These are phyloP conservation scores for Phialophora verrucosa DNA, from an alignment of 2,329 filamentous ascomycete genomes.

Conservation along the genomic window DNA sequence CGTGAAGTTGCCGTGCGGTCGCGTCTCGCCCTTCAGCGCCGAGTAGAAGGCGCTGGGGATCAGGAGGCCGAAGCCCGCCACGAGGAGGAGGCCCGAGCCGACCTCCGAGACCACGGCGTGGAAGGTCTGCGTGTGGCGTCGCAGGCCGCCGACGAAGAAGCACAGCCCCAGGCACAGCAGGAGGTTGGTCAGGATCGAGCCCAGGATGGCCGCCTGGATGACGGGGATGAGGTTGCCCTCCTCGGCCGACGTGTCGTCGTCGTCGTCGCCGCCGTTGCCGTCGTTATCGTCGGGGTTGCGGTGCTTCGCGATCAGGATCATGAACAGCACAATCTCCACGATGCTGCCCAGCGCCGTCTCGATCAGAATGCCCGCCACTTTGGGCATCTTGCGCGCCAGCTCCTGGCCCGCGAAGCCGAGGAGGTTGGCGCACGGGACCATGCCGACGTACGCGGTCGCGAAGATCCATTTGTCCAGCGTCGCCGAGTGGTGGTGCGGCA, in stretches of 20 bases:
- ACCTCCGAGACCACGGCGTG: slow-evolving; percentile 78
- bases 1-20: slow-evolving; percentile 40
- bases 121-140: slow-evolving; percentile 71
- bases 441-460: slow-evolving; percentile 73
- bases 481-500: slow-evolving; percentile 56
- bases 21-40: slow-evolving; percentile 55
- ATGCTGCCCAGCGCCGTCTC: slow-evolving; percentile 70
- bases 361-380: slow-evolving; percentile 61
- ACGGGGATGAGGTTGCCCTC: slow-evolving; percentile 61
- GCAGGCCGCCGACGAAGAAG: slow-evolving; percentile 77
- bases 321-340: slow-evolving; percentile 83
- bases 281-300: slow-evolving; percentile 48
- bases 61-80: slow-evolving; percentile 66
- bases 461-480: slow-evolving; percentile 65
- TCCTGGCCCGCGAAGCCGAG: slow-evolving; percentile 77
- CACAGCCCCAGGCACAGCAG: slow-evolving; percentile 79
- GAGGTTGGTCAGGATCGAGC: slow-evolving; percentile 81
- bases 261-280: slow-evolving; percentile 19
- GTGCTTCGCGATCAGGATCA: slow-evolving; percentile 65
- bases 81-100: slow-evolving; percentile 76
- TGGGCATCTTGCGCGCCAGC: slow-evolving; percentile 74
- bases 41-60: slow-evolving; percentile 56
- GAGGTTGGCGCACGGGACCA: slow-evolving; percentile 77
- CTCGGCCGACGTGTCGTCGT: slow-evolving; percentile 14
- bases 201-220: slow-evolving; percentile 81